Conservation (phyloP, 805 yeast species). For the Candida adriatica region DNA sequence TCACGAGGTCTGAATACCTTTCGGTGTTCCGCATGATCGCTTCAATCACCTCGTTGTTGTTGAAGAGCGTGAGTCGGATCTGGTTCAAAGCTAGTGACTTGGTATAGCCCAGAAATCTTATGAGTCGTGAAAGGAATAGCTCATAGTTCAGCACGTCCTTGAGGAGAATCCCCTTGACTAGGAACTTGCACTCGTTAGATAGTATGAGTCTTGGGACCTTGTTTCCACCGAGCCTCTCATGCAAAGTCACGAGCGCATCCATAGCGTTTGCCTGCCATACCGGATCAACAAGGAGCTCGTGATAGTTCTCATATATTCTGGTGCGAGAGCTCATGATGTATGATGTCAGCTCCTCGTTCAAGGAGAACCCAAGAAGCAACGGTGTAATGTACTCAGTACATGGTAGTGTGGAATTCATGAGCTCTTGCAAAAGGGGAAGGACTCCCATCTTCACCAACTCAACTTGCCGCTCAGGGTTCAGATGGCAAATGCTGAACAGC, state of each 20-base stretch:
- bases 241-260: constrained; percentile 39
- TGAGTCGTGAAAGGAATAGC: constrained; percentile 34
- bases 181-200: constrained; percentile 26
- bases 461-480: constrained; percentile 33
- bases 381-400: constrained; percentile 43
- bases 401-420: constrained; percentile 33
- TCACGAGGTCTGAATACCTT: constrained; percentile 9
- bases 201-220: constrained; percentile 22
- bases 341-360: constrained; percentile 31
- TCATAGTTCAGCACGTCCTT: constrained; percentile 36
- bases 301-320: constrained; percentile 27
- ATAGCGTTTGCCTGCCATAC: constrained; percentile 48
- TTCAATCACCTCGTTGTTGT: constrained; percentile 8
- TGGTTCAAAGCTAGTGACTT: constrained; percentile 16
- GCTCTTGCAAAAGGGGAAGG: constrained; percentile 30
- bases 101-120: constrained; percentile 24
- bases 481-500: constrained; percentile 39
- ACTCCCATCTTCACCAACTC: constrained; percentile 35
- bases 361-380: constrained; percentile 39
- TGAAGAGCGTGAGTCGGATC: constrained; percentile 16
- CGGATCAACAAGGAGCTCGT: constrained; percentile 36
- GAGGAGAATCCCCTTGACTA: constrained; percentile 34
- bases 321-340: constrained; percentile 22
- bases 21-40: constrained; percentile 11
- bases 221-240: constrained; percentile 32